phyloP scores from a whole-genome alignment of 140 eudicot genomes.

The Bidens hawaiensis region DNA sequence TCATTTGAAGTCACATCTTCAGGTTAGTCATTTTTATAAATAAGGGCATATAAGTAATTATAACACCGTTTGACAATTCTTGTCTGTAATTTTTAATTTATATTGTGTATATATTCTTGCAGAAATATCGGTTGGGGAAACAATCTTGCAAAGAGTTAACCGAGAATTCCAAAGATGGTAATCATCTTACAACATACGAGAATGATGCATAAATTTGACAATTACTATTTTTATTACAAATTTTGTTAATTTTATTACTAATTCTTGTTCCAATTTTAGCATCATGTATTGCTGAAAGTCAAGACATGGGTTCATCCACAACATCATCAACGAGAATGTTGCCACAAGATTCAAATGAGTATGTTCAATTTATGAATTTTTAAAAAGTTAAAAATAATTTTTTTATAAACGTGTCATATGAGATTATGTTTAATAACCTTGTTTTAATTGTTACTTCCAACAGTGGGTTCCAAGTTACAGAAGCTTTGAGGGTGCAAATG shows the following conservation, averaged over 20 bases:
- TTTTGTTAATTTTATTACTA: constrained; percentile 16
- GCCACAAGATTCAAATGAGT: constrained; percentile 84
- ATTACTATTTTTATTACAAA: background rate
- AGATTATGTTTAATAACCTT: background rate
- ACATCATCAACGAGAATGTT: constrained; percentile 69
- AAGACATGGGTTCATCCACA: constrained; percentile 74
- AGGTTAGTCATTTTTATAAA: constrained; percentile 36
- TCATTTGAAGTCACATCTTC: constrained; percentile 81
- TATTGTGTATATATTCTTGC: constrained; percentile 22
- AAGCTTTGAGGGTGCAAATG: constrained; percentile 90
- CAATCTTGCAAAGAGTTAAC: constrained; percentile 77
- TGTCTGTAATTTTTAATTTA: background rate
- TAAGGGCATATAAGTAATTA: constrained; percentile 4
- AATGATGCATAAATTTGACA: background rate
- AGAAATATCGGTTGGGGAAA: constrained; percentile 87
- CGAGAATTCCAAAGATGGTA: constrained; percentile 89
- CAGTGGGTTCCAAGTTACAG: constrained; percentile 92
- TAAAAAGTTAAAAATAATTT: background rate
- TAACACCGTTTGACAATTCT: background rate
- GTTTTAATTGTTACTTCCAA: constrained; percentile 16
- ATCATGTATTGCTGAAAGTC: constrained; percentile 79
- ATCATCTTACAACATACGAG: background rate
- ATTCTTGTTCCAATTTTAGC: constrained; percentile 35
- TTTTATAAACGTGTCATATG: background rate
- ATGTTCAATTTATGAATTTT: constrained; percentile 15